A percentile compares a stretch with the other conserved stretches of the same genome.
These are phyloP conservation scores for Asparagopsis taxiformis DNA, from an alignment of 31 red algal species.

Conservation along the genomic window DNA sequence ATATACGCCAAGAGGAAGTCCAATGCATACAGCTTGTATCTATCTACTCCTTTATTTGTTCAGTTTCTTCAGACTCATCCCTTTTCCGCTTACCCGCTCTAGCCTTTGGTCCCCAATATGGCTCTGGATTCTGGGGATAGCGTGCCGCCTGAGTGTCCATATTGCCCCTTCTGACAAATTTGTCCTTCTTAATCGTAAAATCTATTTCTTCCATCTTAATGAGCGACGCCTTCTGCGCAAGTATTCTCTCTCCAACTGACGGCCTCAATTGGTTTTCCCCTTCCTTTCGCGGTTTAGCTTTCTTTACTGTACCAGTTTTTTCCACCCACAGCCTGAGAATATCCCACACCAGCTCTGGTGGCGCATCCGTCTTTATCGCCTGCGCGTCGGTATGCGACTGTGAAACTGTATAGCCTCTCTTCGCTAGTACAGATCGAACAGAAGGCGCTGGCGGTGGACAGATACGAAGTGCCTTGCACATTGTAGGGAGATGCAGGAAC, in stretches of 20 bases:
- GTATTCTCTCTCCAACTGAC: conserved; percentile 14
- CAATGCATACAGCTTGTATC: no score
- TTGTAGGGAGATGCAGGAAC: conserved; percentile 71
- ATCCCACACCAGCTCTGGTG: conserved; percentile 80
- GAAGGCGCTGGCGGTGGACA: conserved; percentile 57
- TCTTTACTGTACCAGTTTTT: conserved; percentile 17
- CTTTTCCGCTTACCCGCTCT: conserved; percentile 9
- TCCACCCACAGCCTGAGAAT: conserved; percentile 67
- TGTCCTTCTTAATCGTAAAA: conserved; percentile 30
- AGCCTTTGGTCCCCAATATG: conserved; percentile 21
- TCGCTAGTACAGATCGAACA: conserved; percentile 32
- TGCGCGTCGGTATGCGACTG: conserved; percentile 70
- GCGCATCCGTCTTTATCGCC: conserved; percentile 77
- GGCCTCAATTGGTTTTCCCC: neutral
- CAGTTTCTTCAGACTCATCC: neutral
- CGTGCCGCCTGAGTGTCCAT: conserved; percentile 1
- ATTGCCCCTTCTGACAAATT: conserved; percentile 4
- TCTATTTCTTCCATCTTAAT: conserved; percentile 7
- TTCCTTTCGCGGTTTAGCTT: conserved; percentile 15
- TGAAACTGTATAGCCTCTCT: conserved; percentile 67
- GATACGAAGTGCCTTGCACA: conserved; percentile 70
- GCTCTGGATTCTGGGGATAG: conserved; percentile 14
- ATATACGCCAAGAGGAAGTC: no score
- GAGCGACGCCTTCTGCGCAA: conserved; percentile 7
- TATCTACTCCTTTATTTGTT: no score